These are phyloP conservation scores for Russula olivacea DNA, from an alignment of 768 basidiomycete species.

Conservation along the genomic window DNA sequence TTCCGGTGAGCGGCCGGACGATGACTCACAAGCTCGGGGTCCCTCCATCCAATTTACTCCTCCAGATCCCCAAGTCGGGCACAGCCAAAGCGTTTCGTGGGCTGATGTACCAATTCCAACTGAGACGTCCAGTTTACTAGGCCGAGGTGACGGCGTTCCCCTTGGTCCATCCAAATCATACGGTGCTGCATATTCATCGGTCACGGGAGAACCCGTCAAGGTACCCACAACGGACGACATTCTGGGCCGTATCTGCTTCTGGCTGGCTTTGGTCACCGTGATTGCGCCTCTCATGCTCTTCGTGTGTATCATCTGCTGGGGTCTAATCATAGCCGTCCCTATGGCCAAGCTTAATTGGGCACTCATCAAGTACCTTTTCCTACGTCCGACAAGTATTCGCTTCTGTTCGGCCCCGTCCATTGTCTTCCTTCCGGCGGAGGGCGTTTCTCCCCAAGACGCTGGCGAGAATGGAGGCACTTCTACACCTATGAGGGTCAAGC, in stretches of 20 bases:
- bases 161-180: slow-evolving; percentile 54
- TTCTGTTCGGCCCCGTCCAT: slow-evolving; percentile 85
- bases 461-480: slow-evolving; percentile 27
- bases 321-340: slow-evolving; percentile 88
- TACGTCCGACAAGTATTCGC: slow-evolving; percentile 76
- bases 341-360: slow-evolving; percentile 98
- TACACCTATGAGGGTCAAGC: slow-evolving; percentile 59
- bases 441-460: slow-evolving; percentile 30
- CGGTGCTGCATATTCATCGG: slow-evolving; percentile 48
- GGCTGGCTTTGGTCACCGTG: slow-evolving; percentile 66
- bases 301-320: slow-evolving; percentile 91
- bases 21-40: background rate
- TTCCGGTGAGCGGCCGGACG: slow-evolving; percentile 7
- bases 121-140: slow-evolving; percentile 48
- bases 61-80: slow-evolving; percentile 39
- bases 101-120: slow-evolving; percentile 32
- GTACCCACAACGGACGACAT: slow-evolving; percentile 36
- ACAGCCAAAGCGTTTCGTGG: slow-evolving; percentile 44
- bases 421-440: slow-evolving; percentile 45
- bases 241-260: slow-evolving; percentile 75
- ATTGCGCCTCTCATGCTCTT: slow-evolving; percentile 86
- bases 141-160: slow-evolving; percentile 35
- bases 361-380: slow-evolving; percentile 76
- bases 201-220: slow-evolving; percentile 24
- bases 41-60: slow-evolving; percentile 7